Evolutionary conservation across 352 stramenopile species (phyloP).

Genomic region (Phytopythium oedochilum): DNA sequence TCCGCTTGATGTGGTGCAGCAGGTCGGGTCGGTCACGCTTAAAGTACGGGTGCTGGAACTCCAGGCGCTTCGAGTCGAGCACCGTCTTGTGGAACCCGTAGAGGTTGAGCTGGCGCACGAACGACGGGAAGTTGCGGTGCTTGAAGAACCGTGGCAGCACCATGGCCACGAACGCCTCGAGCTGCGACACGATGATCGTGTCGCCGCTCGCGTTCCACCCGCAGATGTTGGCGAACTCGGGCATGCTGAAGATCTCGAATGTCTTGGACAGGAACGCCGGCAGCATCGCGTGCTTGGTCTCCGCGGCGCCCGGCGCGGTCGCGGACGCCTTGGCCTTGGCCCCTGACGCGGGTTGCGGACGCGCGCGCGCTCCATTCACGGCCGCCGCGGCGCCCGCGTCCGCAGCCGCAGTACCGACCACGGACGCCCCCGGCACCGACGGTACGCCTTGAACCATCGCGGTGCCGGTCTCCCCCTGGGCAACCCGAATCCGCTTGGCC

Average conservation of each 20-base stretch:
- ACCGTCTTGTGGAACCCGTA: constrained; percentile 93
- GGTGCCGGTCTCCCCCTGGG: constrained; percentile 16
- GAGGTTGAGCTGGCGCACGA: constrained; percentile 93
- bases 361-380: constrained; percentile 2
- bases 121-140: constrained; percentile 92
- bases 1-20: constrained; percentile 86
- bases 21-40: constrained; percentile 82
- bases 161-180: constrained; percentile 77
- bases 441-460: neutral
- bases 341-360: neutral
- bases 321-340: constrained; percentile 14
- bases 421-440: neutral
- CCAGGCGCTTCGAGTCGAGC: constrained; percentile 88
- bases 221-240: constrained; percentile 78
- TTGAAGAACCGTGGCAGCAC: constrained; percentile 91
- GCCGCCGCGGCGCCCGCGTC: neutral
- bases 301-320: constrained; percentile 6
- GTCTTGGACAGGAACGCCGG: constrained; percentile 92
- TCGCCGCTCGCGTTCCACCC: constrained; percentile 89
- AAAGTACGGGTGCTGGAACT: constrained; percentile 93
- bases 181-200: constrained; percentile 90
- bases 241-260: constrained; percentile 92
- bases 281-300: constrained; percentile 82
- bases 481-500: constrained; percentile 62
- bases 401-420: neutral